Conservation (phyloP, 179 eudicot species). For the Beta macrorhiza region DNA sequence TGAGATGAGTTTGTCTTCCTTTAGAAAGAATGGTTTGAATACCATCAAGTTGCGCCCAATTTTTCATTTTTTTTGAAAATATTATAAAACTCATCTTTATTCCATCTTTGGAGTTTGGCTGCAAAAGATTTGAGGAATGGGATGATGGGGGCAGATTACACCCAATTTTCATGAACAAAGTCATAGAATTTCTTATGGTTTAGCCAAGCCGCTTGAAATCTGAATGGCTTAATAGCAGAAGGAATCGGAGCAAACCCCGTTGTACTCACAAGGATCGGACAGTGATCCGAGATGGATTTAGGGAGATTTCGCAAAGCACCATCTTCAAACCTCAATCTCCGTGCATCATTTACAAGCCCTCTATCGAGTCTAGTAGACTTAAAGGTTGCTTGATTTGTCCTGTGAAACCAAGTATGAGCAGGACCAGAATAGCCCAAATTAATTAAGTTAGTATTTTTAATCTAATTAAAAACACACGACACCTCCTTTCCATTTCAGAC, state of each 20-base stretch:
- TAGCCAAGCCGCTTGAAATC: slow-evolving; percentile 6
- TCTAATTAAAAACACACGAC: background rate
- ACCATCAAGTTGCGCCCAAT: no score
- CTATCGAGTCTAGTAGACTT: background rate
- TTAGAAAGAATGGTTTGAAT: no score
- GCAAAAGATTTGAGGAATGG: no score
- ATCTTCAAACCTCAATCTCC: background rate
- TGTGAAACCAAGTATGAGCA: background rate
- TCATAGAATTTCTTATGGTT: background rate
- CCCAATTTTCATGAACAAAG: no score
- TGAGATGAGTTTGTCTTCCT: no score
- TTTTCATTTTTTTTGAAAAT: no score
- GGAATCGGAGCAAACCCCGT: background rate
- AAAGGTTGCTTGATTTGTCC: background rate
- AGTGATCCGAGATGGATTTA: background rate
- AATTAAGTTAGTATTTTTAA: background rate
- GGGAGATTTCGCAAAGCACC: background rate
- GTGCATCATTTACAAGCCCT: background rate
- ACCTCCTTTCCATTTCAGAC: background rate
- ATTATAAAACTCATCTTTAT: no score
- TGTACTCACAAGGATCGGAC: background rate
- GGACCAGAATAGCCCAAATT: background rate
- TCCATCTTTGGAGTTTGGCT: no score
- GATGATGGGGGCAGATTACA: no score
- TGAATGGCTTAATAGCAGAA: background rate